Base-by-base conservation (phyloP, 164 flowering plant species). In the Liriodendron chinense region DNA sequence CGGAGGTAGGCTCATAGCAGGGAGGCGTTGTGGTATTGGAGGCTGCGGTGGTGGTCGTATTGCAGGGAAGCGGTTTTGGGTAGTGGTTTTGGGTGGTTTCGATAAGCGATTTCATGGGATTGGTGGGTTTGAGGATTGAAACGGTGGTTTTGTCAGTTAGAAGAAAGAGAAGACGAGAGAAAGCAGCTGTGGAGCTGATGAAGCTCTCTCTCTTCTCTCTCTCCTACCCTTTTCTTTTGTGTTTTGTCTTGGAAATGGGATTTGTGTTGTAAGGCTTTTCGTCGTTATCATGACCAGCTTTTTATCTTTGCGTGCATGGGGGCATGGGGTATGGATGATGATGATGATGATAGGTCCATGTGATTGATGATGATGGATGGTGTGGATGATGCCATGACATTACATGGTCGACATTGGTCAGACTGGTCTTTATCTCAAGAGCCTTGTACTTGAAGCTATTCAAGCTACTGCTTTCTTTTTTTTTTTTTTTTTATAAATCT, bases 1-100 rank as follows among this genome's bases (percentile, higher is more conserved):
- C 98, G 6, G 98, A 92, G 24, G 93, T 94, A 68, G 98, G 97
- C 70, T 94, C 98, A 89, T 90, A 87, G 75, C 83, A 71, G 1
- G 69, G 28, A 48, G 26, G 78, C 20, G 12, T 25, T 34, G 75
- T 66, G n/a, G 68, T 69, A 28, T 16, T 26, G 49, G 68, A 20
- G 53, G 77, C 5, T 26, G 34, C 71, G 20, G 47, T 57, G 20
- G 50, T 12, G 22, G 70, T 74, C 71, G 69, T 66, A 2, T 34
- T 71, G 74, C 64, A 56, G 68, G 83, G 65, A 47, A 59, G 61
- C 9, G 83, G 76, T 61, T 80, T 79, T 47, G 78, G 73, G 71
- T 74, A 81, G 63, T 81, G 79, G 77, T 70, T 70, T 49, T 75
- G 89, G 63, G 86, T 61, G 70, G 82, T 23, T 10, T 65, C 71